phyloP scores from a whole-genome alignment of 2,329 filamentous ascomycete genomes.

The Pestalotiopsis sp. region DNA sequence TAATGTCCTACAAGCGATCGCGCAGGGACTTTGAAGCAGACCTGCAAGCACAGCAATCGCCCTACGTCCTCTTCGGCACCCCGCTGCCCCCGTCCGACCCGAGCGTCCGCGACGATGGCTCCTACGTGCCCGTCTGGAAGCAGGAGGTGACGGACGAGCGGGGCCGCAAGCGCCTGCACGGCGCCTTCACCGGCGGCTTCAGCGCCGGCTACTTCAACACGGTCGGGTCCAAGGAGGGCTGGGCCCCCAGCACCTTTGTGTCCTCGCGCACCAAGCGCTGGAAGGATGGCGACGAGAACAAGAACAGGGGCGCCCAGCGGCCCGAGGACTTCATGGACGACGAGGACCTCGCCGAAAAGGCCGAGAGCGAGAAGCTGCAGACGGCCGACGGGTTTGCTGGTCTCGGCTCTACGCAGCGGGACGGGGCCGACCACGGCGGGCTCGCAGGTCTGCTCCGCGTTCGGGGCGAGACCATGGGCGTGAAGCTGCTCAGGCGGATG shows the following conservation, averaged over 20 bases:
- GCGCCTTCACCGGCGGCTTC: slow-evolving; percentile 94
- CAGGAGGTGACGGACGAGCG: slow-evolving; percentile 94
- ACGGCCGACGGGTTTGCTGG: slow-evolving; percentile 74
- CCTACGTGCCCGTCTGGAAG: slow-evolving; percentile 95
- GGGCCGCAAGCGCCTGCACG: slow-evolving; percentile 87
- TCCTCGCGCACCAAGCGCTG: slow-evolving; percentile 78
- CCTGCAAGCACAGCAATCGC: slow-evolving; percentile 63
- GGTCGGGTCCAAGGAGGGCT: slow-evolving; percentile 97
- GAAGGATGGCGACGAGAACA: slow-evolving; percentile 6
- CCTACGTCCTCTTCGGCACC: slow-evolving; percentile 80
- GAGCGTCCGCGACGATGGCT: slow-evolving; percentile 81
- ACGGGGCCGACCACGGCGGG: slow-evolving; percentile 42
- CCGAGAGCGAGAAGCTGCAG: slow-evolving; percentile 73
- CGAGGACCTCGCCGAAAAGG: slow-evolving; percentile 86
- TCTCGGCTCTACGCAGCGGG: slow-evolving; percentile 66
- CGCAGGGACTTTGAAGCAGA: slow-evolving; percentile 78
- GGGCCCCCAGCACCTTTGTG: slow-evolving; percentile 88
- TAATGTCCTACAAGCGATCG: slow-evolving; percentile 81
- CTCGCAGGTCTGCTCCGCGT: slow-evolving; percentile 72
- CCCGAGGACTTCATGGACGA: slow-evolving; percentile 98
- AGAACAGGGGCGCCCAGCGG: slow-evolving; percentile 48
- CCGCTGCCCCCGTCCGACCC: slow-evolving; percentile 77
- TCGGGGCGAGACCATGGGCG: slow-evolving; percentile 81
- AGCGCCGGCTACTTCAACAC: slow-evolving; percentile 99
- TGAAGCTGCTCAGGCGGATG: slow-evolving; percentile 85